phyloP scores from a whole-genome alignment of 2,329 filamentous ascomycete species.

The Arthroderma sp. region DNA sequence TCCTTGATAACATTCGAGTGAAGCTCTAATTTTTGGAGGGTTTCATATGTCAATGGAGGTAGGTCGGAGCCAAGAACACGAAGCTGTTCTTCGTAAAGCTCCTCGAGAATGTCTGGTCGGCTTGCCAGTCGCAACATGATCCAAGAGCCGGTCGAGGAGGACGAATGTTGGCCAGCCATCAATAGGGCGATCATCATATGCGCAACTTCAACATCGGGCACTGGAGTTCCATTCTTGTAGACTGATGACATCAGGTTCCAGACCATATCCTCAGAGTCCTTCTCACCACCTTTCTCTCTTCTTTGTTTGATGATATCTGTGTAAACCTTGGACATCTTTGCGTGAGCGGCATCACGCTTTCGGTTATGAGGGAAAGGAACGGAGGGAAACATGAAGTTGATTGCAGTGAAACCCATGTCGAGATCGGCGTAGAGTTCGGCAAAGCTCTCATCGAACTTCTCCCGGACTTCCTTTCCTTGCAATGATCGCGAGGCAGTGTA shows the following conservation, averaged over 20 bases:
- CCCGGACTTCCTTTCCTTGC: constrained; percentile 71
- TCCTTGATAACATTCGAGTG: constrained; percentile 81
- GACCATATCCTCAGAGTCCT: constrained; percentile 63
- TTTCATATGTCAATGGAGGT: constrained; percentile 62
- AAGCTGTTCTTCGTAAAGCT: constrained; percentile 72
- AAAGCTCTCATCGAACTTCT: constrained; percentile 65
- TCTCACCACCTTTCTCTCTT: constrained; percentile 40
- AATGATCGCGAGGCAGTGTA: constrained; percentile 79
- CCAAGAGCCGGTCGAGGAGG: constrained; percentile 72
- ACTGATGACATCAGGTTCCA: constrained; percentile 75
- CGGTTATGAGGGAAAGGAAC: constrained; percentile 79
- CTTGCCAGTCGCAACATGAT: constrained; percentile 70
- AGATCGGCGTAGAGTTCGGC: constrained; percentile 77
- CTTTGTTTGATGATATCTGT: constrained; percentile 68
- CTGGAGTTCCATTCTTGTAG: constrained; percentile 67
- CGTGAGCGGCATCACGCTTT: constrained; percentile 64
- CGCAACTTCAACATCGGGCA: constrained; percentile 76
- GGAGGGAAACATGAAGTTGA: constrained; percentile 88
- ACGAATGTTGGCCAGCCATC: constrained; percentile 86
- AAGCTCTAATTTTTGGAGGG: constrained; percentile 63
- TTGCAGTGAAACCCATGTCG: constrained; percentile 76
- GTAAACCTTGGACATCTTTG: constrained; percentile 69
- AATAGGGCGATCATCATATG: constrained; percentile 91
- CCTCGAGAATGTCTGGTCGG: constrained; percentile 65
- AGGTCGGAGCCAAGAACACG: constrained; percentile 59